Percentiles rank a stretch among this genome's conserved stretches.
These are phyloP conservation scores for Corylus avellana DNA, from an alignment of 306 rosid genomes.

Conservation along the genomic window DNA sequence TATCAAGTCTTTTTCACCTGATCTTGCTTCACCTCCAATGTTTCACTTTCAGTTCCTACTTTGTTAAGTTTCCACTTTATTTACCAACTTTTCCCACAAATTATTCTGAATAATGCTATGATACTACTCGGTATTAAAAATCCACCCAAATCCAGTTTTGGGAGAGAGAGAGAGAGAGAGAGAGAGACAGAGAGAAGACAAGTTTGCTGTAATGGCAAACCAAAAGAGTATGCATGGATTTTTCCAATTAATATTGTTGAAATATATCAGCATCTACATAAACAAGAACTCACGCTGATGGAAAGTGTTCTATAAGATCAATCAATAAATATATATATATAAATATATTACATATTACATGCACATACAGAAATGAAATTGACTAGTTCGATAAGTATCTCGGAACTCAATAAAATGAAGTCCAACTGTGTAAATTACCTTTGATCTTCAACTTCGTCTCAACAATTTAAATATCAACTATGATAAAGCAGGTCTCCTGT, in stretches of 20 bases:
- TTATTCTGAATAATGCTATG: too few species aligned
- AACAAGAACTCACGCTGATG: conserved; percentile 14
- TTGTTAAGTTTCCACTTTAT: too few species aligned
- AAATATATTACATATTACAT: conserved; percentile 16
- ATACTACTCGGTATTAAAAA: too few species aligned
- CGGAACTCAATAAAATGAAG: conserved; percentile 24
- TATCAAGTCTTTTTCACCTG: too few species aligned
- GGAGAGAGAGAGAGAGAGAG: too few species aligned
- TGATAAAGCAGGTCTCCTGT: conserved; percentile 18
- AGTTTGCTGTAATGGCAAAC: not conserved
- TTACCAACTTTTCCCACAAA: too few species aligned
- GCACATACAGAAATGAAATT: conserved; percentile 29
- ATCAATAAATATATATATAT: conserved; percentile 16
- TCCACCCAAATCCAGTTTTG: too few species aligned
- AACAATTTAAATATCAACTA: conserved; percentile 29
- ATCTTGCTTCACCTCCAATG: too few species aligned
- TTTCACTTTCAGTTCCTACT: too few species aligned
- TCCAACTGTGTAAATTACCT: conserved; percentile 23
- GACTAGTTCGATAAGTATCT: conserved; percentile 32
- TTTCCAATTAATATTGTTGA: conserved; percentile 7
- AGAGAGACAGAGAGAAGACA: not conserved
- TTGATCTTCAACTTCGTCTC: conserved; percentile 25
- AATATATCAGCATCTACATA: conserved; percentile 16
- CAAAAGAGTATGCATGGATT: not conserved
- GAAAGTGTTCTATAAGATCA: conserved; percentile 28